Percentiles rank a stretch among this genome's conserved stretches.
Conservation (phyloP, 495 filamentous ascomycete species). For the Tuber calosporum region DNA sequence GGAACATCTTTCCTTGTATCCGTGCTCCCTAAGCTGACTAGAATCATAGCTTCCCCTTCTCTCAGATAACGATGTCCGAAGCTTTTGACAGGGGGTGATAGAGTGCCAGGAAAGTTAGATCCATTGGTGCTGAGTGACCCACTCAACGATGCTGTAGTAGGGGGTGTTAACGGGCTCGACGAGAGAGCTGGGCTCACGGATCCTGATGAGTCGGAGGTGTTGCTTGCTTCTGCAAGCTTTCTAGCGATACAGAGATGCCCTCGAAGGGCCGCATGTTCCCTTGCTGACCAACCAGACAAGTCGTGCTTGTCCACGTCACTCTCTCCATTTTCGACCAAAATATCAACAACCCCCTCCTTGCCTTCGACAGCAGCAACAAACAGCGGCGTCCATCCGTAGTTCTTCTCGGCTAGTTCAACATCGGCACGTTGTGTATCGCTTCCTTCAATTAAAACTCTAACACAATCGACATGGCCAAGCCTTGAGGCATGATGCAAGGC, state of each 20-base stretch:
- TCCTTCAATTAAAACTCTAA: constrained; percentile 63
- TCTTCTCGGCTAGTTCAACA: constrained; percentile 69
- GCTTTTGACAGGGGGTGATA: constrained; percentile 67
- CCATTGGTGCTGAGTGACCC: constrained; percentile 25
- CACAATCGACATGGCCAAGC: constrained; percentile 76
- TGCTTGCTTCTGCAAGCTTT: constrained; percentile 20
- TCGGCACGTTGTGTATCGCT: constrained; percentile 62
- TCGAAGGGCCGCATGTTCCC: constrained; percentile 82
- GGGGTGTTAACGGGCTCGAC: constrained; percentile 31
- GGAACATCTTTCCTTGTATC: constrained; percentile 74
- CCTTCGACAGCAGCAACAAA: constrained; percentile 89
- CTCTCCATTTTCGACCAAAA: constrained; percentile 62
- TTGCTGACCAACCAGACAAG: constrained; percentile 87
- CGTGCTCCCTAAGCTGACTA: constrained; percentile 90
- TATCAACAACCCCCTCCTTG: constrained; percentile 58
- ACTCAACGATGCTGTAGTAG: constrained; percentile 3
- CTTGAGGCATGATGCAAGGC: constrained; percentile 87
- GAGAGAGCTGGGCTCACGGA: constrained; percentile 28
- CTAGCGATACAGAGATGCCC: constrained; percentile 76
- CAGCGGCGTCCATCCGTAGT: constrained; percentile 86
- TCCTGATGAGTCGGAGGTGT: constrained; percentile 12
- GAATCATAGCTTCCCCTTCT: constrained; percentile 68
- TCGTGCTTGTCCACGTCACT: constrained; percentile 66
- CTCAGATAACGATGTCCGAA: constrained; percentile 95
- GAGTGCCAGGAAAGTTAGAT: constrained; percentile 46